Evolutionary conservation across 345 rosid species (phyloP), one percentile per base, ranked within the genome.

Genomic region (Sonneratia alba): DNA sequence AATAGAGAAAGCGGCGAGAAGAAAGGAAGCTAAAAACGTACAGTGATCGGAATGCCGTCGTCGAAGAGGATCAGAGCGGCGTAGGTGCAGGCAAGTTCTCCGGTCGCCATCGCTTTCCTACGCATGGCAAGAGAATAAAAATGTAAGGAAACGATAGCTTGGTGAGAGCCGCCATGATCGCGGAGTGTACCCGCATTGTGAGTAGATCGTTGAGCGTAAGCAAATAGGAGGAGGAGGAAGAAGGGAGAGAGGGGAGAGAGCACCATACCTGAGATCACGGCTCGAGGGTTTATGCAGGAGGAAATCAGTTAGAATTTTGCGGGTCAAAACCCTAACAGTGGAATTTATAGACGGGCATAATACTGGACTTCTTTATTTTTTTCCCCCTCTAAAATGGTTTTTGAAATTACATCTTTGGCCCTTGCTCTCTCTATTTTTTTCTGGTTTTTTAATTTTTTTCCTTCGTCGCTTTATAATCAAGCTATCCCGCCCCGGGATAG

Each of bases 81-180:
- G 27, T 66, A 70, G 15, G 70, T 75, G 71, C 71, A 75, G 61
- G 78, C 74, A 12, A 75, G 43, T 37, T 70, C 78, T 65, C 74
- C 74, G 57, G 57, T 16, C 49, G 70, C 61, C 78, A 75, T 75
- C 36, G 56, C 43, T 48, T 32, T 9, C 24, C 59, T 18, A 19
- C n/a, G 9, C 59, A 53, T 8, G 6, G 59, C 59, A 15, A 53
- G 22, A 53, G n/a, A 53, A 7, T 6, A 15, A 22, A 53, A 15
- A 53, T 1, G 59, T 22, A 53, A 7, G 4, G 4, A 19, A 53
- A 19, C 22, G 19, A 6, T 3, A 53, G 15, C 14, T 1, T 18
- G 59, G 59, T 19, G n/a, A 7, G 59, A 18, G 18, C 7, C 8
- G 0, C 22, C 22, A 53, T 19, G n/a, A 53, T 18, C 22, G 22